phyloP scores from a whole-genome alignment of 768 basidiomycete species.

The Chiua virens region DNA sequence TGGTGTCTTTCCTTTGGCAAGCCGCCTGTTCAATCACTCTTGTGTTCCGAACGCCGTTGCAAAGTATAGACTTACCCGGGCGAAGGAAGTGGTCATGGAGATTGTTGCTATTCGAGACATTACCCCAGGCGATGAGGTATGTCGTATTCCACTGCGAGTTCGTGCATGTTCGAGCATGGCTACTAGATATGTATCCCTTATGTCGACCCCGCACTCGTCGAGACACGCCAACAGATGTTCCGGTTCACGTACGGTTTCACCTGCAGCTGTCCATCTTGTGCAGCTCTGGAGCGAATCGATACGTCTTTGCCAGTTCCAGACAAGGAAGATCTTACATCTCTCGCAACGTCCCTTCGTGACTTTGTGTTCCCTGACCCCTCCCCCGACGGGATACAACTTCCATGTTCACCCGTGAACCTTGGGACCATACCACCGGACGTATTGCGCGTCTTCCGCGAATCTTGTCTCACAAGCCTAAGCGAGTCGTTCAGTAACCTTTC shows the following conservation, averaged over 20 bases:
- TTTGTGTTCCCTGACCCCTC: slow-evolving; percentile 37
- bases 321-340: slow-evolving; percentile 9
- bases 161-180: not conserved
- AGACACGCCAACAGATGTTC: slow-evolving; percentile 59
- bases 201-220: slow-evolving; percentile 70
- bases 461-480: slow-evolving; percentile 56
- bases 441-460: slow-evolving; percentile 50
- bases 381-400: slow-evolving; percentile 23
- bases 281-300: slow-evolving; percentile 39
- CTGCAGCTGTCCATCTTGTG: slow-evolving; percentile 63
- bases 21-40: slow-evolving; percentile 82
- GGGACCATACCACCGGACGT: slow-evolving; percentile 41
- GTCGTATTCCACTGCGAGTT: not conserved
- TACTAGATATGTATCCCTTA: slow-evolving; percentile 74
- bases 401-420: slow-evolving; percentile 26
- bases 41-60: slow-evolving; percentile 72
- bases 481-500: slow-evolving; percentile 68
- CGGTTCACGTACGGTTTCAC: slow-evolving; percentile 65
- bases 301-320: slow-evolving; percentile 40
- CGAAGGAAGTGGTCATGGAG: slow-evolving; percentile 52
- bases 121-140: slow-evolving; percentile 62
- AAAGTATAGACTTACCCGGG: slow-evolving; percentile 49
- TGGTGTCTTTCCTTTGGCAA: slow-evolving; percentile 75
- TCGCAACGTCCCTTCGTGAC: slow-evolving; percentile 36
- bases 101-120: slow-evolving; percentile 64